Conservation (phyloP, 352 stramenopile species). For the Phytophthora palmivora region DNA sequence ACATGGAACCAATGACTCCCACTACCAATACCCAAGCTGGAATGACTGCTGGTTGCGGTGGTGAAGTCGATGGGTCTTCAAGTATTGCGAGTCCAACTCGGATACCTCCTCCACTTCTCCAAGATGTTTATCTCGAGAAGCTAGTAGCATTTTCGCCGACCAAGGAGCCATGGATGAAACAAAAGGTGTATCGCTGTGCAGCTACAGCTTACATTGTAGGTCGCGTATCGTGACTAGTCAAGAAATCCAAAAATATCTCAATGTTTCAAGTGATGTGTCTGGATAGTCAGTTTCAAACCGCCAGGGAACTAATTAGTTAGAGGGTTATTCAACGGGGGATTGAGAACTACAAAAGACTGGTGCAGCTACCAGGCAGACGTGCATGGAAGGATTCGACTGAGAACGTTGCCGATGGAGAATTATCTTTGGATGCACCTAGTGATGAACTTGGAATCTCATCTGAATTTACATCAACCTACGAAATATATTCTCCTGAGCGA, state of each 20-base stretch:
- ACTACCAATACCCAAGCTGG: too few species aligned
- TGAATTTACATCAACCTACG: not conserved
- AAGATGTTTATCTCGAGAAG: constrained; percentile 10
- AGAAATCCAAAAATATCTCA: not conserved
- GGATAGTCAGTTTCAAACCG: constrained; percentile 4
- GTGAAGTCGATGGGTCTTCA: too few species aligned
- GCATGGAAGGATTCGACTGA: constrained; percentile 11
- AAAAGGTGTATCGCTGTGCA: constrained; percentile 2
- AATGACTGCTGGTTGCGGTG: too few species aligned
- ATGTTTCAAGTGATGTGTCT: constrained; percentile 15
- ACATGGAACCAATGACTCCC: too few species aligned
- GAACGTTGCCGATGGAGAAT: constrained; percentile 7
- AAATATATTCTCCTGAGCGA: constrained; percentile 9
- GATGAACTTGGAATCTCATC: constrained; percentile 10
- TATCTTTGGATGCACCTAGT: constrained; percentile 6
- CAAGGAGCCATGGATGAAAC: constrained; percentile 13
- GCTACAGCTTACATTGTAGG: constrained; percentile 13
- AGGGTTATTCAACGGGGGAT: not conserved
- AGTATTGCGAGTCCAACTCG: not conserved
- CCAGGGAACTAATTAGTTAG: constrained; percentile 6
- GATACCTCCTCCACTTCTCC: not conserved
- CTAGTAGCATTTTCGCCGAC: constrained; percentile 6
- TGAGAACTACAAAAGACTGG: not conserved
- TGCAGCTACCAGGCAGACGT: not conserved
- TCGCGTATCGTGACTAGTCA: not conserved